A percentile compares a stretch with the other conserved stretches of the same genome.
Conservation (phyloP, 495 filamentous ascomycete species). For the Podospora pseudocomata region DNA sequence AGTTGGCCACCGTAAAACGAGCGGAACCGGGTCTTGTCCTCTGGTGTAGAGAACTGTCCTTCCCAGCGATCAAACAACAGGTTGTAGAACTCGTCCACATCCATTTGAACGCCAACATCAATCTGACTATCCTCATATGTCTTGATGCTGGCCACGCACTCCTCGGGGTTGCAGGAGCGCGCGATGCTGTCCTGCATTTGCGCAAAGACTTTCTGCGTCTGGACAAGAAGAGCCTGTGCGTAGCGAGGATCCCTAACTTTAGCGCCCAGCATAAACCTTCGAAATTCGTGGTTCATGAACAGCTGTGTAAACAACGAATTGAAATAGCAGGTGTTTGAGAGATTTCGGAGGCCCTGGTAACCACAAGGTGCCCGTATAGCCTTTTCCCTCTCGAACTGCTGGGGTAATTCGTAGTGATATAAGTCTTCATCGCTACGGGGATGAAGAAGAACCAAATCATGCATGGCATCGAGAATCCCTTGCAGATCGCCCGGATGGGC, state of each 20-base stretch:
- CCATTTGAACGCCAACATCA: conserved; percentile 88
- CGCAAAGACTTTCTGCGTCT: conserved; percentile 78
- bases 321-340: conserved; percentile 96
- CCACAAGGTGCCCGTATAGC: conserved; percentile 69
- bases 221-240: conserved; percentile 65
- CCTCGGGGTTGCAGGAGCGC: conserved; percentile 67
- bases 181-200: conserved; percentile 77
- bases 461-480: conserved; percentile 50
- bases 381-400: conserved; percentile 60
- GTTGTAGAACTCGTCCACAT: conserved; percentile 97
- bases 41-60: conserved; percentile 63
- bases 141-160: conserved; percentile 68
- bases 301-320: conserved; percentile 95
- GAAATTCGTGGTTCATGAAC: conserved; percentile 92
- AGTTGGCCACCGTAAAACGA: conserved; percentile 88
- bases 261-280: conserved; percentile 72
- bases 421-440: conserved; percentile 33
- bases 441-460: conserved; percentile 43
- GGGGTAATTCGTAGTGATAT: conserved; percentile 55
- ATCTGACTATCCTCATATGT: conserved; percentile 84
- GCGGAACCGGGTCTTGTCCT: conserved; percentile 71
- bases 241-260: conserved; percentile 49
- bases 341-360: conserved; percentile 80
- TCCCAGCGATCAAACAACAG: conserved; percentile 90
- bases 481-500: conserved; percentile 48